Evolutionary conservation across 768 basidiomycete genomes (phyloP).

Genomic region (Holtermanniella nyarrowii): DNA sequence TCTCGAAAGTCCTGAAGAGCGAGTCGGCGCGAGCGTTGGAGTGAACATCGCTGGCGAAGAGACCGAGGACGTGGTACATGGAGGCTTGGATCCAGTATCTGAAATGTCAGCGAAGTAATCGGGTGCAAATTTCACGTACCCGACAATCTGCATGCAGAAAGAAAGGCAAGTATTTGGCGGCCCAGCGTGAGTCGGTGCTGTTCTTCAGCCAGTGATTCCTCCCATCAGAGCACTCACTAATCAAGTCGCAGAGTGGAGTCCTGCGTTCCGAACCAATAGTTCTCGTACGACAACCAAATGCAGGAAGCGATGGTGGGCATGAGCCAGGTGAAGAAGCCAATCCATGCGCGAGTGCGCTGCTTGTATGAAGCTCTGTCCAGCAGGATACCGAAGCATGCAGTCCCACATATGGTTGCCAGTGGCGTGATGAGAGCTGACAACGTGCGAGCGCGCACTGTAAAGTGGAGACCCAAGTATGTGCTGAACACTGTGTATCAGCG

Average conservation of each 20-base stretch:
- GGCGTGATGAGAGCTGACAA: conserved; percentile 27
- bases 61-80: conserved; percentile 25
- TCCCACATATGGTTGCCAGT: conserved; percentile 11
- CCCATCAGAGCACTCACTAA: neutral
- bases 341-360: conserved; percentile 10
- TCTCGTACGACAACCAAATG: conserved; percentile 18
- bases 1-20: conserved; percentile 22
- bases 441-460: conserved; percentile 16
- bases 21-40: conserved; percentile 16
- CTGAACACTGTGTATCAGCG: conserved; percentile 3
- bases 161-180: conserved; percentile 8
- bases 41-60: conserved; percentile 19
- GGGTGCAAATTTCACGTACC: too few relatives aligned
- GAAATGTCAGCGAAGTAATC: too few relatives aligned
- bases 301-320: conserved; percentile 15
- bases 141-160: too few relatives aligned
- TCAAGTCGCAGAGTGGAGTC: neutral
- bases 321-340: conserved; percentile 10
- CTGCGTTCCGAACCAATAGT: neutral
- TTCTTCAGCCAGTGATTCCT: too few relatives aligned
- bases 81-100: too few relatives aligned
- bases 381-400: conserved; percentile 15
- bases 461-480: conserved; percentile 23
- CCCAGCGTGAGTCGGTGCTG: too few relatives aligned
- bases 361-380: conserved; percentile 19